phyloP scores from a whole-genome alignment of 768 basidiomycete genomes.

The Sarcodon sp. region DNA sequence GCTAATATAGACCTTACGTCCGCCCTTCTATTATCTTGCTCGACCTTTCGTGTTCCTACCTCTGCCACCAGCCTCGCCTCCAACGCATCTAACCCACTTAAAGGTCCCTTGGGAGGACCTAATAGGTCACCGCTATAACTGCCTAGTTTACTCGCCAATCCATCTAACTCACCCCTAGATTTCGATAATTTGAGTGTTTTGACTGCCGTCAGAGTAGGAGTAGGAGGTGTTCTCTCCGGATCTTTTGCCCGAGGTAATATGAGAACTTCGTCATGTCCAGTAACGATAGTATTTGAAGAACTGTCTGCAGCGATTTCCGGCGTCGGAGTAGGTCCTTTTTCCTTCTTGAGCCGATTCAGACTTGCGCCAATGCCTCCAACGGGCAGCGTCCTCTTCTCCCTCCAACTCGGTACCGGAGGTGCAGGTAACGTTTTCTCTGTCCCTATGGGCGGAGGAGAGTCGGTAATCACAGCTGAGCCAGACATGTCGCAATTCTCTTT shows the following conservation, averaged over 20 bases:
- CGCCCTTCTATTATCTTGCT: slow-evolving; percentile 14
- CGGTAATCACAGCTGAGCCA: slow-evolving; percentile 4
- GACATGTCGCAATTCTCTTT: slow-evolving; percentile 15
- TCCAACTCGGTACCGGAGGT: slow-evolving; percentile 37
- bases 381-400: slow-evolving; percentile 14
- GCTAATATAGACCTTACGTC: slow-evolving; percentile 23
- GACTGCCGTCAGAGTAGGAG: slow-evolving; percentile 18
- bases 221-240: slow-evolving; percentile 9
- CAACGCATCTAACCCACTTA: slow-evolving; percentile 57
- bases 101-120: slow-evolving; percentile 1
- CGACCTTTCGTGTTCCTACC: slow-evolving; percentile 50
- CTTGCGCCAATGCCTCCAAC: slow-evolving; percentile 9
- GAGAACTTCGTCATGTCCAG: too few species aligned
- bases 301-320: background rate
- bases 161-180: background rate
- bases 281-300: too few species aligned
- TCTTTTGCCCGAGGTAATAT: too few species aligned
- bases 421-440: slow-evolving; percentile 49
- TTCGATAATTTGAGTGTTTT: slow-evolving; percentile 15
- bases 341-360: slow-evolving; percentile 20
- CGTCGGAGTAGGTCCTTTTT: slow-evolving; percentile 1
- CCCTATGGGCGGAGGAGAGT: slow-evolving; percentile 4
- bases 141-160: background rate
- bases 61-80: slow-evolving; percentile 57
- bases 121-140: too few species aligned